Evolutionary conservation across 305 asterid genomes (phyloP), one percentile per base, ranked within the genome.

Genomic region (Coffea humblotiana): DNA sequence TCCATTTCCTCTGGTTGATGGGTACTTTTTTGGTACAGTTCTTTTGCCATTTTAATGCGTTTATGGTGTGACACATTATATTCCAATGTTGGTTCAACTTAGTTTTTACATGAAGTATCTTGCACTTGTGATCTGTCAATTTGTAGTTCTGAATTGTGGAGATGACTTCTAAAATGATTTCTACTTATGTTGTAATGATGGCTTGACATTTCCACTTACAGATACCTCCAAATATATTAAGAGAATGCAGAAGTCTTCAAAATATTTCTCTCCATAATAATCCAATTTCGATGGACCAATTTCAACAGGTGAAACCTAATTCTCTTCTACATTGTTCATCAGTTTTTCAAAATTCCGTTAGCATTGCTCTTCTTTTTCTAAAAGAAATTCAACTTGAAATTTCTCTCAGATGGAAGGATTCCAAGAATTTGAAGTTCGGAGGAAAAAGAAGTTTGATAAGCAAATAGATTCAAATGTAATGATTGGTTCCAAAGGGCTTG

Each of bases 401-500:
- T 81, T 78, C 71, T 77, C 40, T 68, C 89, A 93, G 98, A 90
- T 93, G 97, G 98, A 93, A 82, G 97, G 97, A 63, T 95, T 92
- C 70, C 88, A 86, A 79, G 97, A 92, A 71, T 95, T 95, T 85
- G 99, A 95, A 87, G 85, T 90, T 77, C 88, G 97, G 84, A 90
- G 99, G 87, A 95, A 88, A 87, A 92, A 85, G 90, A 95, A 95
- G 87, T 92, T 95, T n/a, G 97, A 95, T 88, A 95, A 93, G 86
- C 97, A 88, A 86, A 92, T 95, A 67, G 99, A 93, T 88, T 91
- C 97, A 16, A 95, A 95, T 74, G 98, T 95, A 85, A 90, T 95
- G 95, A 92, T 93, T 25, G 84, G 97, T 85, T 92, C 97, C 85
- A 93, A 93, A 87, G 99, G 98, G 83, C 97, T 95, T 51, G 99